Evolutionary conservation across 2,329 filamentous ascomycete species (phyloP), one percentile per base, ranked within the genome.

Genomic region (Trichoderma koningiopsis): DNA sequence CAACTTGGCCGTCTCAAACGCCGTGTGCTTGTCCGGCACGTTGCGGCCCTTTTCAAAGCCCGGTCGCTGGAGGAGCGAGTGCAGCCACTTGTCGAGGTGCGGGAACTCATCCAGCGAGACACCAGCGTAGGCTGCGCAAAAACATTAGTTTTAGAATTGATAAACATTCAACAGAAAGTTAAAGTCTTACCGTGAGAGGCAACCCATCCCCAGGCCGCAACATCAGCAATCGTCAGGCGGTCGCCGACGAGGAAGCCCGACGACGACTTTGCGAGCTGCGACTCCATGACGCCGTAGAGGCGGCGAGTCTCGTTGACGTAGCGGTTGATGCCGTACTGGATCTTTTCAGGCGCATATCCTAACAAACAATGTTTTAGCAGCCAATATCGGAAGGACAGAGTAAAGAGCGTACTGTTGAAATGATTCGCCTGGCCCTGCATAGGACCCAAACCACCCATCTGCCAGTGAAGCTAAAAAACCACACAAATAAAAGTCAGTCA

Each of bases 381-480:
- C 7, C 6, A 59, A 13, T 5, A 49, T 10, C 6, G n/a, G 5
- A 43, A 4, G 7, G 11, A 1, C 3, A 35, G 11, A 19, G 5
- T 27, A 29, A 29, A 3, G 10, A 11, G 62, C 69, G 66, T 33
- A 86, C 92, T 87, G 59, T 83, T 83, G 80, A 97, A 97, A 81
- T 97, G 93, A 79, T 96, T 94, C 64, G 92, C 87, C 79, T 96
- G 92, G 56, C 84, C 82, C 53, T 95, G 92, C 92, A 94, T 95
- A 0, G 92, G 92, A 0, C 92, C 92, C 1, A 94, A 83, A 2
- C 92, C 92, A 2, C 89, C 91, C 81, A 94, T 95, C 80, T 94
- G 89, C 85, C 89, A 93, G 79, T 88, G 89, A 70, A 88, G 81
- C 85, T 86, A 64, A 22, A 7, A 6, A 31, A 5, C 5, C 33